These are phyloP conservation scores for Anthoceros angustus DNA, from an alignment of 225 moss, liverwort and hornwort species.

Conservation along the genomic window DNA sequence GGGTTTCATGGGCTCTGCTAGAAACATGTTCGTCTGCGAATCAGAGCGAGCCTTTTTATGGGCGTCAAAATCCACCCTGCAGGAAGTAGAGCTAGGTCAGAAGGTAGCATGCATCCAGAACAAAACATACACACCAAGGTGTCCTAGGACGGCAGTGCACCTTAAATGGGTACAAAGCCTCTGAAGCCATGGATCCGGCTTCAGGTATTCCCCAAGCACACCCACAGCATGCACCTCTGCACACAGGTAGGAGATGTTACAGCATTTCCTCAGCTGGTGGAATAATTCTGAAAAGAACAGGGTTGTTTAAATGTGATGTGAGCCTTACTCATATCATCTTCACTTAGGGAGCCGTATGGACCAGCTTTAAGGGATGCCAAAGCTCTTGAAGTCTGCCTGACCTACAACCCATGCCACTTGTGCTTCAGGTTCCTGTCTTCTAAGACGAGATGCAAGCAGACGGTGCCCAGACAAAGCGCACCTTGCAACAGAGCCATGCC, in stretches of 20 bases:
- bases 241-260: background rate
- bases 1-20: background rate
- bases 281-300: background rate
- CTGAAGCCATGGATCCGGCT: constrained; percentile 14
- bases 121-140: background rate
- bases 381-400: constrained; percentile 26
- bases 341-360: constrained; percentile 16
- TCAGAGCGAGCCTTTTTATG: constrained; percentile 2
- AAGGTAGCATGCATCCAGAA: background rate
- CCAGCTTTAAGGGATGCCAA: constrained; percentile 19
- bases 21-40: background rate
- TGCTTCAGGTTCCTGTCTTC: background rate
- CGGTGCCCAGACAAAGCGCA: constrained; percentile 9
- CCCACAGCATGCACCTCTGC: constrained; percentile 17
- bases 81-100: background rate
- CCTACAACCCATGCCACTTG: constrained; percentile 14
- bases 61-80: constrained; percentile 8
- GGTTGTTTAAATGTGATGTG: background rate
- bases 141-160: background rate
- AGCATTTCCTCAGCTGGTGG: background rate
- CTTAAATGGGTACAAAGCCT: constrained; percentile 9
- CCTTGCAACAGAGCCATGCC: constrained; percentile 71
- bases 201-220: constrained; percentile 16
- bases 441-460: constrained; percentile 18
- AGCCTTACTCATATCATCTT: constrained; percentile 28